Evolutionary conservation across 2,329 filamentous ascomycete species (phyloP).

Genomic region (Cordyceps farinosa): DNA sequence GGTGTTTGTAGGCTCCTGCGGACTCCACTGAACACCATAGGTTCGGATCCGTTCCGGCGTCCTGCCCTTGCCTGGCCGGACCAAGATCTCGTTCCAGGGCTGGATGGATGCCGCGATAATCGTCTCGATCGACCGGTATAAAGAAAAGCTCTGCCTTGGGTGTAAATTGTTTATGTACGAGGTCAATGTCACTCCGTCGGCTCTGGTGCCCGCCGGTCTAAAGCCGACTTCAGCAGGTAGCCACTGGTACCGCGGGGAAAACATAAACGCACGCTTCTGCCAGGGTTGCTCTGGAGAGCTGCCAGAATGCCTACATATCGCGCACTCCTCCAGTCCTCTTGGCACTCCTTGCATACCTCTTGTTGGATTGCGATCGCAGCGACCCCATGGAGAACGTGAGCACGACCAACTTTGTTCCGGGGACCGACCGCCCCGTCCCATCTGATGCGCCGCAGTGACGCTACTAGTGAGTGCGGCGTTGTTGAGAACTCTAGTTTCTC

Average conservation of each 20-base stretch:
- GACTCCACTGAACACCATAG: not conserved
- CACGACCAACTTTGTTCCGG: not conserved
- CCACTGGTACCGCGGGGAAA: conserved; percentile 21
- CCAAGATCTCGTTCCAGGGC: conserved; percentile 15
- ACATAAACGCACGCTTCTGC: not conserved
- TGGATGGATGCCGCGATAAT: conserved; percentile 15
- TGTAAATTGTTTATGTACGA: conserved; percentile 22
- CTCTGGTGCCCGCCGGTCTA: conserved; percentile 5
- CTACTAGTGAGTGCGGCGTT: not conserved
- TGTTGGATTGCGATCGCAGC: not conserved
- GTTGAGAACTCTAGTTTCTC: not conserved
- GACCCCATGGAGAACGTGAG: not conserved
- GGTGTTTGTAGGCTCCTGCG: not conserved
- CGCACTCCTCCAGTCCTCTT: too few relatives aligned
- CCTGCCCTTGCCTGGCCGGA: conserved; percentile 4
- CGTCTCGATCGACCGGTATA: conserved; percentile 21
- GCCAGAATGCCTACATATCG: too few relatives aligned
- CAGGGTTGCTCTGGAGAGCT: not conserved
- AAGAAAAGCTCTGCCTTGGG: conserved; percentile 14
- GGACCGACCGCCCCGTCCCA: not conserved
- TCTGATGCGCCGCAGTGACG: not conserved
- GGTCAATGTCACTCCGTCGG: conserved; percentile 14
- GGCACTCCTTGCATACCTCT: too few relatives aligned
- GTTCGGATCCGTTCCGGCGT: conserved; percentile 9
- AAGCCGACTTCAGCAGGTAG: conserved; percentile 22